Base-by-base conservation (phyloP, 768 basidiomycete genomes). In the Termitomyces sp. region DNA sequence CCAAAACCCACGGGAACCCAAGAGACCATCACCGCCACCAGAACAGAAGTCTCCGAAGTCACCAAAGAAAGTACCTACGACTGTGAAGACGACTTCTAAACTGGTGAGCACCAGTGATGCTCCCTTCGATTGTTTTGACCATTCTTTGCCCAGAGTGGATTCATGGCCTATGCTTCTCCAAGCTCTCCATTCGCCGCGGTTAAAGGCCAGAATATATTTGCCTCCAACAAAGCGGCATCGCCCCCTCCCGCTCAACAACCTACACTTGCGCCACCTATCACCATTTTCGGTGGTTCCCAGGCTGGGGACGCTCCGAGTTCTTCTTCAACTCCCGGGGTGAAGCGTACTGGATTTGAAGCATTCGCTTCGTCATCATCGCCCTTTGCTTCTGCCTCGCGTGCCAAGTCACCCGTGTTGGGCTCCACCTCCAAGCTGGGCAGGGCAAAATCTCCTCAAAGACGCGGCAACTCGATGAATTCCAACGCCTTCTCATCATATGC, bases 91-190 rank as follows among this genome's bases (percentile, higher is more conserved):
- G 26, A 30, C 74, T 54, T 69, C 78, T 22, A 80, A 85, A 71
- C 64, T 77, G 56, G 86, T 86, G 63, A 58, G 81, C 26, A 39
- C 16, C 22, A 32, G n/a, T 47, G 22, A 47, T 12, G 20, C 44
- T 27, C 37, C 16, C 36, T 10, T 18, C 9, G 13, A n/a, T 22
- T 4, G n/a, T 24, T 55, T 37, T 57, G 57, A 54, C 61, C 57
- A 48, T 60, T 55, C 50, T 50, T 62, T 8, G 32, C 58, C 56
- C 46, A 88, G 88, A 74, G 82, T 53, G 90, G 90, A 26, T 93
- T 93, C 70, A 85, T 87, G 81, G 87, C 89, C 2, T 93, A 91
- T 64, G 89, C 90, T 13, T 86, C 88, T 2, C 74, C 82, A 12
- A 80, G 76, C 55, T 91, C 90, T 2, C 89, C 90, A 5, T 92